These are phyloP conservation scores for Leccinum imitatum DNA, from an alignment of 768 basidiomycete genomes.

Conservation along the genomic window DNA sequence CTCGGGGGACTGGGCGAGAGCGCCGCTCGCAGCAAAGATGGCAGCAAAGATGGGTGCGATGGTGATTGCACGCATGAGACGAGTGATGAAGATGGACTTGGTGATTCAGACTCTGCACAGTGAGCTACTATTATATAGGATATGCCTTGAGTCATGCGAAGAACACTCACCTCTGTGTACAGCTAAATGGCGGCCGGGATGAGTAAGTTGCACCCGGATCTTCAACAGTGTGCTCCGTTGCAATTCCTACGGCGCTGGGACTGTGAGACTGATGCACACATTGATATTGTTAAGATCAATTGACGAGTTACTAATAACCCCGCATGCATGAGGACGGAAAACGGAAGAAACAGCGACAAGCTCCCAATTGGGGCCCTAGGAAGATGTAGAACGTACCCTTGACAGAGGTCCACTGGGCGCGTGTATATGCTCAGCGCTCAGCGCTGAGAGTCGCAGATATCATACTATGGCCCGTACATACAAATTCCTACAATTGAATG, in stretches of 20 bases:
- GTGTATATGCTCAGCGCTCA: background rate
- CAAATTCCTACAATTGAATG: background rate
- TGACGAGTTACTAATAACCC: background rate
- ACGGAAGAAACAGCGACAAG: background rate
- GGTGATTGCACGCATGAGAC: background rate
- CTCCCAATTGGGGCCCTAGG: background rate
- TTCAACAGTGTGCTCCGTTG: background rate
- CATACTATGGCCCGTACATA: background rate
- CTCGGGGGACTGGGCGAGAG: background rate
- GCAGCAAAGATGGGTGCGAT: background rate
- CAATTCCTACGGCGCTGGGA: background rate
- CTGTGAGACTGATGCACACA: background rate
- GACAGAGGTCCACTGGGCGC: background rate
- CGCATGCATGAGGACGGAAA: background rate
- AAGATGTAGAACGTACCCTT: background rate
- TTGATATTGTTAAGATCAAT: background rate
- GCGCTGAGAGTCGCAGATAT: background rate
- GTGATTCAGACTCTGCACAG: background rate
- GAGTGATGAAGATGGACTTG: background rate
- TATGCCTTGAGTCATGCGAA: background rate
- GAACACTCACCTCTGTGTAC: background rate
- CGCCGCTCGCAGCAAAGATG: background rate
- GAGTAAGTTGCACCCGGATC: background rate
- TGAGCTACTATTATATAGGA: background rate
- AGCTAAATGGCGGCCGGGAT: background rate